These are phyloP conservation scores for Candida tibetensis DNA, from an alignment of 805 yeast genomes.

Conservation along the genomic window DNA sequence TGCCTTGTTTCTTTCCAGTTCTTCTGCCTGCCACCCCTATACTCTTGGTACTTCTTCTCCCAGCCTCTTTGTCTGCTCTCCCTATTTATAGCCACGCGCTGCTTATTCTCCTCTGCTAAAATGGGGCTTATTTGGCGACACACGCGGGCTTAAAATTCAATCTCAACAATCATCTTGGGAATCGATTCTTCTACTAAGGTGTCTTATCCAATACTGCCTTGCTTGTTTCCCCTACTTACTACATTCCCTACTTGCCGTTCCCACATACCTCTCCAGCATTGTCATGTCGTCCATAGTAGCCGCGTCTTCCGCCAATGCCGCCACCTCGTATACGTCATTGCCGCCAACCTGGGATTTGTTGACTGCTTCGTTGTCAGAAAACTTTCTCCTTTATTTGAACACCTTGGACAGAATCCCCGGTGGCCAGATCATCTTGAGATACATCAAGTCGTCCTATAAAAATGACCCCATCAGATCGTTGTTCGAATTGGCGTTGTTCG, in stretches of 20 bases:
- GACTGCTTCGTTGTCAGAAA: slow-evolving; percentile 30
- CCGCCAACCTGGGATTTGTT: slow-evolving; percentile 40
- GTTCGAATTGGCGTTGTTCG: slow-evolving; percentile 69
- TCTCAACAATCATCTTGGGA: too few species aligned
- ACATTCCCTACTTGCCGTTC: too few species aligned
- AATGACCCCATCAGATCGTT: slow-evolving; percentile 91
- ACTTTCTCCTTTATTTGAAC: slow-evolving; percentile 35
- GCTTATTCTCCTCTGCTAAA: too few species aligned
- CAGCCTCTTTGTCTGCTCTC: too few species aligned
- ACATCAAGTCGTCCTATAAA: slow-evolving; percentile 82
- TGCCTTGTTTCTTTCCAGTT: too few species aligned
- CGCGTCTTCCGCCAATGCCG: slow-evolving; percentile 21
- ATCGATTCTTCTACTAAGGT: too few species aligned
- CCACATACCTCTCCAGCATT: background rate
- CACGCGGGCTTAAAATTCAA: too few species aligned
- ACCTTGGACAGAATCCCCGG: slow-evolving; percentile 49
- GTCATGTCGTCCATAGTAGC: background rate
- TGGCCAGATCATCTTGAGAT: slow-evolving; percentile 58
- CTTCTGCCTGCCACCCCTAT: too few species aligned
- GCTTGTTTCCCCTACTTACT: too few species aligned
- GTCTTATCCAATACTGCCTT: too few species aligned
- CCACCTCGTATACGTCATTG: slow-evolving; percentile 25
- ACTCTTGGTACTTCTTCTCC: too few species aligned
- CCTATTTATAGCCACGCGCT: too few species aligned
- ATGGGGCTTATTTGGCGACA: background rate